These are phyloP conservation scores for Pyricularia pennisetigena DNA, from an alignment of 2,329 filamentous ascomycete species.

Conservation along the genomic window DNA sequence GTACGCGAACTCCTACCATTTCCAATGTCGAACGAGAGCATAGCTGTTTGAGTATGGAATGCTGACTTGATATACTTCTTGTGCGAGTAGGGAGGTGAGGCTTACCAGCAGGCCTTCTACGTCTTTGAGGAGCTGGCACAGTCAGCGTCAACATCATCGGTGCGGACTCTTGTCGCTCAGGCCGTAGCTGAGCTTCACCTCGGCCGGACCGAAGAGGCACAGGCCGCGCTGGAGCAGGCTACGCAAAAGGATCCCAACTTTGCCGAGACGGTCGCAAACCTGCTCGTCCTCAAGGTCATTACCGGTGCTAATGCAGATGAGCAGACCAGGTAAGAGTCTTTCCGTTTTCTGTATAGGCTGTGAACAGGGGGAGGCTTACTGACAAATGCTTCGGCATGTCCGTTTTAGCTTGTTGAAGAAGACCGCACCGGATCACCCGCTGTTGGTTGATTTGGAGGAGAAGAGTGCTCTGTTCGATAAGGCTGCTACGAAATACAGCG, in stretches of 20 bases:
- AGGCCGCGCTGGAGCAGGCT: conserved; percentile 74
- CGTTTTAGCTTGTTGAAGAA: conserved; percentile 42
- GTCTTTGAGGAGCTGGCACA: conserved; percentile 95
- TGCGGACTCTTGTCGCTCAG: conserved; percentile 71
- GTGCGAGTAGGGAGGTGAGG: conserved; percentile 66
- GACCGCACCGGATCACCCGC: conserved; percentile 55
- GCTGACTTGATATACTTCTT: conserved; percentile 7
- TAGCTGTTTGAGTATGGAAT: not conserved
- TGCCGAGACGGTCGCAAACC: conserved; percentile 70
- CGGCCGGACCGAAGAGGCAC: conserved; percentile 78
- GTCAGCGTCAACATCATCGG: conserved; percentile 68
- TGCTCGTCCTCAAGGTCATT: conserved; percentile 69
- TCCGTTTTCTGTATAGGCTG: not conserved
- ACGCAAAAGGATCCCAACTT: conserved; percentile 62
- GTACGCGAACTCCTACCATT: conserved; percentile 31
- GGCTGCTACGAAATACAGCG: conserved; percentile 75
- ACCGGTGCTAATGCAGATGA: conserved; percentile 61
- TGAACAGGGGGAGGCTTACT: not conserved
- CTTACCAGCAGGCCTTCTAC: conserved; percentile 95
- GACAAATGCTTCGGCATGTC: not conserved
- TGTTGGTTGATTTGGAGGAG: conserved; percentile 66
- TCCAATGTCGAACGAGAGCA: not conserved
- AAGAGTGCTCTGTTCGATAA: conserved; percentile 85
- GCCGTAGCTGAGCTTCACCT: conserved; percentile 88
- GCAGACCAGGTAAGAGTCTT: conserved; percentile 42